Percentiles rank a stretch among this genome's conserved stretches.
phyloP scores from a whole-genome alignment of 495 filamentous ascomycete genomes.

The Neurospora discreta region DNA sequence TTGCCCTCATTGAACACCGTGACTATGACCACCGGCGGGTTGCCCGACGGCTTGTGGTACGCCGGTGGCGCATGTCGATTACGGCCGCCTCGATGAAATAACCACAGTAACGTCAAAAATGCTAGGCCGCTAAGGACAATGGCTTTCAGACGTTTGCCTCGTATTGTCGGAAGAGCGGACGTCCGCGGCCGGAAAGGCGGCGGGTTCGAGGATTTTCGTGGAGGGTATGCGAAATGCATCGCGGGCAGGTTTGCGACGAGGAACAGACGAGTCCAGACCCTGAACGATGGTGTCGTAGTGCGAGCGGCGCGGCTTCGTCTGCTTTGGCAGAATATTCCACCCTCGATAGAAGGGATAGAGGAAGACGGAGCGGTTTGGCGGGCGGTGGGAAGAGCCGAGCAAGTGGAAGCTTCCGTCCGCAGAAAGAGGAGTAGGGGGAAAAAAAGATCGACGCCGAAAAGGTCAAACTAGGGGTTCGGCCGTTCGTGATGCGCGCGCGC shows the following conservation, averaged over 20 bases:
- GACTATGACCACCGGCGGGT: slow-evolving; percentile 75
- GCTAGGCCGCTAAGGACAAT: slow-evolving; percentile 46
- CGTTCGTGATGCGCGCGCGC: neutral
- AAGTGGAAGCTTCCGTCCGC: neutral
- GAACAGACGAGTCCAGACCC: neutral
- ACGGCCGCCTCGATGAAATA: slow-evolving; percentile 42
- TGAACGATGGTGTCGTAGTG: neutral
- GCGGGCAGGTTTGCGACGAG: slow-evolving; percentile 4
- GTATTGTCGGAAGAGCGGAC: slow-evolving; percentile 47
- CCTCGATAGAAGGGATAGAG: neutral
- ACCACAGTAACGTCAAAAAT: slow-evolving; percentile 49
- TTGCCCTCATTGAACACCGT: slow-evolving; percentile 63
- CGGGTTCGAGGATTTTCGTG: slow-evolving; percentile 66
- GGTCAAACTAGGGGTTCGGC: neutral
- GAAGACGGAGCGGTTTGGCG: neutral
- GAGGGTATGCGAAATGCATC: slow-evolving; percentile 90
- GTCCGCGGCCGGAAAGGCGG: slow-evolving; percentile 49
- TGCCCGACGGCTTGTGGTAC: slow-evolving; percentile 39
- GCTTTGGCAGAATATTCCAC: neutral
- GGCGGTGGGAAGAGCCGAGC: neutral
- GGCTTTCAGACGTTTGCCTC: slow-evolving; percentile 55
- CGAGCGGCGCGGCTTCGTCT: neutral
- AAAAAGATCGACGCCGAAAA: neutral
- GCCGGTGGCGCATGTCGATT: slow-evolving; percentile 16
- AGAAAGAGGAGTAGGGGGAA: neutral